These are phyloP conservation scores for Chlamydomonas schloesseri DNA, from an alignment of 139 green algal species.

Conservation along the genomic window DNA sequence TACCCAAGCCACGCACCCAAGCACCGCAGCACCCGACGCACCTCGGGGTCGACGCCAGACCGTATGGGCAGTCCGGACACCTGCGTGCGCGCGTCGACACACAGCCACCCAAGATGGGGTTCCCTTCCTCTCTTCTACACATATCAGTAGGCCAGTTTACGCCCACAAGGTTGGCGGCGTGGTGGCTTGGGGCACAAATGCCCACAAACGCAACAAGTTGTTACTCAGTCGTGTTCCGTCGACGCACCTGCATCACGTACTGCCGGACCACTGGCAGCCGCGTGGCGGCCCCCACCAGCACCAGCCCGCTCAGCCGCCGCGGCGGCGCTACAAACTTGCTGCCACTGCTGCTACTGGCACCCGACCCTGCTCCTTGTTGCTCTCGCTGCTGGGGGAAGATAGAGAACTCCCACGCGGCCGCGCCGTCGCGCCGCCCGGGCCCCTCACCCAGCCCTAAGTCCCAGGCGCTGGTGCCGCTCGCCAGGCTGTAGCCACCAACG, in stretches of 20 bases:
- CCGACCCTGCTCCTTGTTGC: background rate
- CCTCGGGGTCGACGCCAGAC: slow-evolving; percentile 59
- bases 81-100: too few relatives aligned
- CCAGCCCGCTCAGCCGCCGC: slow-evolving; percentile 69
- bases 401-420: slow-evolving; percentile 29
- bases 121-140: too few relatives aligned
- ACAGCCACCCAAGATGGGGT: too few relatives aligned
- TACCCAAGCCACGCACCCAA: too few relatives aligned
- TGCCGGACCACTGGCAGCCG: slow-evolving; percentile 69
- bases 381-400: background rate
- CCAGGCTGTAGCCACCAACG: background rate
- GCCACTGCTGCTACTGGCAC: background rate
- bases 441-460: background rate
- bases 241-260: slow-evolving; percentile 66
- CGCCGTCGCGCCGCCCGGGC: slow-evolving; percentile 18
- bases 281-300: slow-evolving; percentile 82
- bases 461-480: slow-evolving; percentile 14
- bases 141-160: too few relatives aligned
- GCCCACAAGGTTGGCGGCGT: too few relatives aligned
- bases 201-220: too few relatives aligned
- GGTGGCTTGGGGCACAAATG: too few relatives aligned
- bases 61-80: slow-evolving; percentile 22
- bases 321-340: slow-evolving; percentile 68
- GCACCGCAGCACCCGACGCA: background rate
- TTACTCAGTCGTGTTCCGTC: too few relatives aligned